Evolutionary conservation across 352 stramenopile species (phyloP), one percentile per base, ranked within the genome.

Genomic region (Blastocystis sp.): DNA sequence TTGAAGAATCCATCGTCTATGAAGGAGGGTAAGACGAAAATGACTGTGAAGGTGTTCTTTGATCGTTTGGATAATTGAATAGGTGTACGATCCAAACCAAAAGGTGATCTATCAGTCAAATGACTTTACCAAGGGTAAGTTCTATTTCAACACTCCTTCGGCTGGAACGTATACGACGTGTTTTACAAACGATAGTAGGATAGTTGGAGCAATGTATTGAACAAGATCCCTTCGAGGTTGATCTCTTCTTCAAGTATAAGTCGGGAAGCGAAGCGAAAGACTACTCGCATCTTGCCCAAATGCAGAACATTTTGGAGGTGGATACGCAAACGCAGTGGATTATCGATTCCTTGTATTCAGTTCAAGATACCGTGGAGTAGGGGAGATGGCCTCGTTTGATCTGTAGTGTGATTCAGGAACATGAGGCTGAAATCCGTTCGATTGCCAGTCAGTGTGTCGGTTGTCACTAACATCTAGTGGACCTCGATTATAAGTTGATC

Each of bases 211-310:
- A 24, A 24, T 8, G 11, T 0, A 44, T 36, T 71, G 8, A 21
- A 16, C 11, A 16, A 84, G 54, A 84, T 57, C n/a, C 67, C 4
- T 51, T 59, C 32, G 32, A 67, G 11, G 51, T 84, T 18, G 27
- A 53, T 48, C 36, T 84, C 14, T 73, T 73, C 42, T 84, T 84
- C 73, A 32, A 57, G 54, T 84, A 72, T 38, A 69, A 73, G 38
- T 84, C 42, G 8, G 73, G 73, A 1, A 84, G 76, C n/a, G 73
- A 84, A n/a, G 73, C 73, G 16, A 84, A 84, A 16, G 73, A 84
- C 11, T 84, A 84, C 59, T 84, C 73, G 4, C 53, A 72, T 65
- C 49, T 84, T 3, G 73, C 73, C 7, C 73, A 84, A 27, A 21
- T 84, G 21, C 73, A 84, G 27, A 84, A 84, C 46, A 34, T 84